Evolutionary conservation across 2,329 filamentous ascomycete species (phyloP).

Genomic region (Trichoderma oligosporum): DNA sequence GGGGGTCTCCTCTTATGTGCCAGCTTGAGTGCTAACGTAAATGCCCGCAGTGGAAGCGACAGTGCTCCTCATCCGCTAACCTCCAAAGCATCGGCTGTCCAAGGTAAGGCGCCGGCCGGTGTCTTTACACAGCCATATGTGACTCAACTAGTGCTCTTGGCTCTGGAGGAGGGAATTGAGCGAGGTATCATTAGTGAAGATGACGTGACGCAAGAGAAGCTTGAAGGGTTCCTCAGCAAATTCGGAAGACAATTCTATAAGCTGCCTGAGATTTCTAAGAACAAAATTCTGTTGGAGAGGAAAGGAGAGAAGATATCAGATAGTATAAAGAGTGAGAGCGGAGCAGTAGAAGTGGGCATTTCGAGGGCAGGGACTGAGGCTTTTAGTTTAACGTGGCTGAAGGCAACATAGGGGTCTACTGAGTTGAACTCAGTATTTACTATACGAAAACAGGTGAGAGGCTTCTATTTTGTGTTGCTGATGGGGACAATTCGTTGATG

Average conservation of each 20-base stretch:
- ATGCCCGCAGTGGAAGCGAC: constrained; percentile 48
- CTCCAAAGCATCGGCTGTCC: constrained; percentile 50
- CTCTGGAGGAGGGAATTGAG: constrained; percentile 58
- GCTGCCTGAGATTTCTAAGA: constrained; percentile 29
- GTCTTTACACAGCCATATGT: constrained; percentile 77
- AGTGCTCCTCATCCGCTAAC: constrained; percentile 60
- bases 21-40: not conserved
- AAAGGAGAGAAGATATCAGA: constrained; percentile 39
- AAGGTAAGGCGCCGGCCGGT: constrained; percentile 61
- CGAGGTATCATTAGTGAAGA: constrained; percentile 48
- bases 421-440: too few relatives aligned
- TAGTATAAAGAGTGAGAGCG: constrained; percentile 39
- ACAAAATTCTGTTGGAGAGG: constrained; percentile 39
- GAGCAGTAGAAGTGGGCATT: constrained; percentile 42
- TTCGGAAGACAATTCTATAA: constrained; percentile 55
- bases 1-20: not conserved
- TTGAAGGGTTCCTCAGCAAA: constrained; percentile 52
- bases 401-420: not conserved
- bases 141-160: constrained; percentile 58
- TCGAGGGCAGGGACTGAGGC: constrained; percentile 41
- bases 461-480: too few relatives aligned
- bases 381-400: constrained; percentile 40
- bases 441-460: too few relatives aligned
- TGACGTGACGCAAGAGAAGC: constrained; percentile 52
- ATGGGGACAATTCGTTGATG: too few relatives aligned